These are phyloP conservation scores for Turnera subulata DNA, from an alignment of 345 rosid genomes.

Conservation along the genomic window DNA sequence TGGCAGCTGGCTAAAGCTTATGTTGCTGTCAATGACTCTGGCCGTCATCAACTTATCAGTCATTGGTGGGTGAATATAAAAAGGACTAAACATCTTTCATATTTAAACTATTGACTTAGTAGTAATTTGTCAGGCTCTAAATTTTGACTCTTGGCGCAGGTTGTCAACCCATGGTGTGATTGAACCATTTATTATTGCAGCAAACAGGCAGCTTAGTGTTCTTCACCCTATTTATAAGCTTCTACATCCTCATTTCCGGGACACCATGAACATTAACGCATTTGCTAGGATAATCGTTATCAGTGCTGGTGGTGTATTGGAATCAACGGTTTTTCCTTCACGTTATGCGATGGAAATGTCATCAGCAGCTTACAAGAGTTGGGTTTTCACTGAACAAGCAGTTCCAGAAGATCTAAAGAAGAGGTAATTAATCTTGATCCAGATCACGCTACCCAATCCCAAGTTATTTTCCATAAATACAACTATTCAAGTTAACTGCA, in stretches of 20 bases:
- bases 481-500: too few species aligned
- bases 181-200: conserved; percentile 72
- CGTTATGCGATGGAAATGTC: conserved; percentile 68
- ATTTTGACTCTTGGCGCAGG: conserved; percentile 29
- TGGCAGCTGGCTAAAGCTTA: conserved; percentile 39
- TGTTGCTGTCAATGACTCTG: conserved; percentile 27
- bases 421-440: conserved; percentile 15
- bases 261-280: conserved; percentile 76
- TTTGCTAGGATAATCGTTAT: conserved; percentile 52
- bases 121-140: neutral
- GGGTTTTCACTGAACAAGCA: neutral
- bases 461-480: too few species aligned
- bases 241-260: conserved; percentile 73
- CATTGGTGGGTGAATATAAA: conserved; percentile 17
- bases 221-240: conserved; percentile 79
- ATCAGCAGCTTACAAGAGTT: conserved; percentile 29
- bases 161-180: conserved; percentile 63
- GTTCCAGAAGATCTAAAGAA: neutral
- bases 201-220: conserved; percentile 69
- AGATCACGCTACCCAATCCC: neutral
- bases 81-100: too few species aligned
- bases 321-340: conserved; percentile 54
- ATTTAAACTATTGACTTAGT: too few species aligned
- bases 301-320: conserved; percentile 59
- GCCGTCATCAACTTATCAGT: conserved; percentile 33